phyloP scores from a whole-genome alignment of 768 basidiomycete species.

The Lyophyllum atratum region DNA sequence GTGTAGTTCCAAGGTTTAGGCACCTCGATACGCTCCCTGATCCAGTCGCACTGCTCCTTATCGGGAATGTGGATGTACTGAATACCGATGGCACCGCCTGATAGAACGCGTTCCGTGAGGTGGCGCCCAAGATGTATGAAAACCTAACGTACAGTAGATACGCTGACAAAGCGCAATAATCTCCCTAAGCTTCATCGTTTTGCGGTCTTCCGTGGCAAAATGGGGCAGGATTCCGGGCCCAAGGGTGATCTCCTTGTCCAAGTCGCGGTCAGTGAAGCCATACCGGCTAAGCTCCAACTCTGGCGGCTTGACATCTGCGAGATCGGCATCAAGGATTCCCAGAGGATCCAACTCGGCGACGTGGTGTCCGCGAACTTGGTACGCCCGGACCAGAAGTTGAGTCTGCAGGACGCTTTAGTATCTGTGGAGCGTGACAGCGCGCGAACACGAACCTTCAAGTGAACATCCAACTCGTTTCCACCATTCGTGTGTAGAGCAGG shows the following conservation, averaged over 20 bases:
- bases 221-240: slow-evolving; percentile 96
- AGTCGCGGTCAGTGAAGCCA: slow-evolving; percentile 91
- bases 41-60: slow-evolving; percentile 99
- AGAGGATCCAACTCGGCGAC: slow-evolving; percentile 95
- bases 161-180: slow-evolving; percentile 89
- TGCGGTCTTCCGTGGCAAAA: slow-evolving; percentile 84
- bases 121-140: neutral
- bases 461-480: slow-evolving; percentile 85
- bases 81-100: slow-evolving; percentile 85
- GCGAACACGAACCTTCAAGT: slow-evolving; percentile 74
- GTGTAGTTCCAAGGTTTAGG: slow-evolving; percentile 98
- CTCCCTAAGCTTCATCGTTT: slow-evolving; percentile 87
- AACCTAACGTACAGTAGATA: slow-evolving; percentile 80
- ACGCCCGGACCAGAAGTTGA: slow-evolving; percentile 96
- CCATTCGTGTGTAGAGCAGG: slow-evolving; percentile 70
- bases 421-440: slow-evolving; percentile 1
- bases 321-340: slow-evolving; percentile 88
- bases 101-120: neutral
- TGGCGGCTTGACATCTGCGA: slow-evolving; percentile 74
- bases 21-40: slow-evolving; percentile 91
- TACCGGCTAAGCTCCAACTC: slow-evolving; percentile 95
- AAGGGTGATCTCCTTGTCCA: slow-evolving; percentile 92
- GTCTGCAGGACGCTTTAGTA: slow-evolving; percentile 51
- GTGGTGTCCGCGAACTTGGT: slow-evolving; percentile 98
- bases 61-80: slow-evolving; percentile 97